Evolutionary conservation across 2,329 filamentous ascomycete species (phyloP).

Genomic region (Cladosporium oxysporum): DNA sequence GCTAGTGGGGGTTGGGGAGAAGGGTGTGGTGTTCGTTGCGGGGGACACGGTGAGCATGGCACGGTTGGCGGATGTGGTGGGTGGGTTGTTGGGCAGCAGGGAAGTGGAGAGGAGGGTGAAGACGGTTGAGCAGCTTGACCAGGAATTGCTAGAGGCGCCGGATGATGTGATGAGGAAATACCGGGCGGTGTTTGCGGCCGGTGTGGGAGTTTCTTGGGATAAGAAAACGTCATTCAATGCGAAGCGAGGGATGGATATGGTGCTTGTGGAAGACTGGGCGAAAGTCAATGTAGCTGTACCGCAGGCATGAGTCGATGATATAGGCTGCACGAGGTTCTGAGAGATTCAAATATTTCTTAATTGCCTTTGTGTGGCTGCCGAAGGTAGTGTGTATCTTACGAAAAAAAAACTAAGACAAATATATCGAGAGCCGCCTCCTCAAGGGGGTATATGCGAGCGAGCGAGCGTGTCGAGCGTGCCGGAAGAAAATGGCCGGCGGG

Average conservation of each 20-base stretch:
- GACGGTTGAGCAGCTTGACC: conserved; percentile 47
- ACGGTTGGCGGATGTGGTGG: conserved; percentile 52
- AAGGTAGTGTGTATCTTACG: background rate
- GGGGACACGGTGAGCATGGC: conserved; percentile 65
- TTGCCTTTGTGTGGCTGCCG: background rate
- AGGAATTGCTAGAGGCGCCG: conserved; percentile 51
- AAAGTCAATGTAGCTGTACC: conserved; percentile 21
- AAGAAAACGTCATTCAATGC: conserved; percentile 56
- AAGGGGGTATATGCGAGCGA: conserved; percentile 21
- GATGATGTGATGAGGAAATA: conserved; percentile 59
- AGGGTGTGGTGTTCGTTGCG: conserved; percentile 58
- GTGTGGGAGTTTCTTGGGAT: conserved; percentile 62
- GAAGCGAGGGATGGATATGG: conserved; percentile 49
- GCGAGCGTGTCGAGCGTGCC: conserved; percentile 14
- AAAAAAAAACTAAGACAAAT: background rate
- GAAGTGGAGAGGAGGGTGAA: conserved; percentile 54
- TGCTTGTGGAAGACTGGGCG: conserved; percentile 46
- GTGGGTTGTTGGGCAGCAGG: conserved; percentile 42
- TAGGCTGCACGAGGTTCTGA: background rate
- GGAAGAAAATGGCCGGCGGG: background rate
- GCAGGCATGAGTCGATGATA: background rate
- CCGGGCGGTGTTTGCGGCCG: conserved; percentile 60
- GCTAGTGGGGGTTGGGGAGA: conserved; percentile 39
- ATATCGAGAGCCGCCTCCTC: conserved; percentile 11
- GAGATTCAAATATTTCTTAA: background rate